phyloP scores from a whole-genome alignment of 306 rosid genomes.

The Fagus sylvatica region DNA sequence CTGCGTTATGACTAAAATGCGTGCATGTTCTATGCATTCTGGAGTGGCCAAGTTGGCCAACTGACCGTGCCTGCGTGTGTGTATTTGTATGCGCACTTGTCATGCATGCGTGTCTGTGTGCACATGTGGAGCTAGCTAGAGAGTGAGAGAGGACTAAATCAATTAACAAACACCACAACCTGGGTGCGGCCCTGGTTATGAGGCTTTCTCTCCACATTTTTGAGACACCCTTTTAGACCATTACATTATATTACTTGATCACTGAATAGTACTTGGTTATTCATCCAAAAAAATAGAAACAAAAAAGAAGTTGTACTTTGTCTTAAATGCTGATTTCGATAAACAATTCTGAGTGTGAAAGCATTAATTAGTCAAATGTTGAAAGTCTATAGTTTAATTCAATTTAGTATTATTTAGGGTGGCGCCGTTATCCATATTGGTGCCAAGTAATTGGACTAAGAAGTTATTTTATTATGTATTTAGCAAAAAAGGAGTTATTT shows the following conservation, averaged over 20 bases:
- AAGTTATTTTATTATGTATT: not conserved
- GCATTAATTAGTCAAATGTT: not conserved
- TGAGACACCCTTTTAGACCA: not conserved
- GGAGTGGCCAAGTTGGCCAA: not conserved
- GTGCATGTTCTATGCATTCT: not conserved
- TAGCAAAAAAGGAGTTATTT: too few species aligned
- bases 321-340: too few species aligned
- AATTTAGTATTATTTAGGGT: not conserved
- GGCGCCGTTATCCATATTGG: not conserved
- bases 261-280: not conserved
- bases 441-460: not conserved
- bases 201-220: not conserved
- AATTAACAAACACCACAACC: not conserved
- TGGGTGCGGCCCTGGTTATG: conserved; percentile 6
- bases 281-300: too few species aligned
- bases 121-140: not conserved
- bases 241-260: not conserved
- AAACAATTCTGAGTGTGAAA: too few species aligned
- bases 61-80: not conserved
- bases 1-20: conserved; percentile 4
- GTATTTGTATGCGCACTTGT: too few species aligned
- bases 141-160: not conserved
- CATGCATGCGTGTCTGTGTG: not conserved
- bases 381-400: not conserved
- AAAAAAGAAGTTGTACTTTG: too few species aligned